A percentile compares a stretch with the other conserved stretches of the same genome.
These are phyloP conservation scores for Tetrahymena borealis DNA, from an alignment of 73 alveolate genomes.

Conservation along the genomic window DNA sequence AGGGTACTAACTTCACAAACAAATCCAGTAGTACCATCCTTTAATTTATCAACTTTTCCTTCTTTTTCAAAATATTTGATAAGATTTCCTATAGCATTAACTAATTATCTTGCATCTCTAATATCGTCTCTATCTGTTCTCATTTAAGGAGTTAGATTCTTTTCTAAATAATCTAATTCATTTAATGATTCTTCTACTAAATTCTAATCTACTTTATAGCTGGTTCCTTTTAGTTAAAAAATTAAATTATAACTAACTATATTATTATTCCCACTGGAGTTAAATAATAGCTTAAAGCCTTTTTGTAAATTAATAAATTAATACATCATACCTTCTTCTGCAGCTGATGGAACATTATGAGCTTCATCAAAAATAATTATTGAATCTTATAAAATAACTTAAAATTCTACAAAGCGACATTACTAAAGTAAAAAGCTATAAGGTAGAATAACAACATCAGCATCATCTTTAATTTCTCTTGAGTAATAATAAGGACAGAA, in stretches of 20 bases:
- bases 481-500: slow-evolving; percentile 83
- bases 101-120: not conserved
- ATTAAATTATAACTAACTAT: not conserved
- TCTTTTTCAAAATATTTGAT: not conserved
- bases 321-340: slow-evolving; percentile 3
- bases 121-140: not conserved
- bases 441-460: slow-evolving; percentile 83
- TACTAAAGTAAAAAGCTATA: slow-evolving; percentile 68
- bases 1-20: not conserved
- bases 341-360: slow-evolving; percentile 30
- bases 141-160: not conserved
- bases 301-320: not conserved
- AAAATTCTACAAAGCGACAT: slow-evolving; percentile 36
- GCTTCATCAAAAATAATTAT: slow-evolving; percentile 33
- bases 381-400: slow-evolving; percentile 10
- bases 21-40: not conserved
- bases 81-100: not conserved
- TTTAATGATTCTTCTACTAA: not conserved
- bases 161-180: not conserved
- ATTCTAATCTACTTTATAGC: not conserved
- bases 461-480: slow-evolving; percentile 62
- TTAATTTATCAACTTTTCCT: not conserved
- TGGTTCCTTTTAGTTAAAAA: not conserved
- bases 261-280: no score
- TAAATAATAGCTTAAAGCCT: no score